Evolutionary conservation across 1,284 basidiomycete genomes (phyloP).

Genomic region (Moniliella sp.): DNA sequence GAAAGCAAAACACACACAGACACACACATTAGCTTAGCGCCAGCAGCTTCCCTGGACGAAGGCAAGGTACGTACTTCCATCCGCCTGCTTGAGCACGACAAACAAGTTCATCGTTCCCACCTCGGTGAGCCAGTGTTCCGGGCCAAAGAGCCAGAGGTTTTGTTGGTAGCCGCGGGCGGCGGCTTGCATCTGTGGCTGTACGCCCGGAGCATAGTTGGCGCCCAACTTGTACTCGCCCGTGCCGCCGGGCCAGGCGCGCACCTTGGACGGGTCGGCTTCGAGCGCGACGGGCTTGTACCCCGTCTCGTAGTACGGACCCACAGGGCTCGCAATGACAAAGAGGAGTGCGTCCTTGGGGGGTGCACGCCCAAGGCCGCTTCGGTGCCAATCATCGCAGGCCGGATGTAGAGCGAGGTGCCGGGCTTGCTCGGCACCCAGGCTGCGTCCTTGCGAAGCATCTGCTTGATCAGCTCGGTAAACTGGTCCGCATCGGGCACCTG

Average conservation of each 20-base stretch:
- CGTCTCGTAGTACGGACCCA: slow-evolving; percentile 62
- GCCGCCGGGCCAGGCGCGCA: slow-evolving; percentile 36
- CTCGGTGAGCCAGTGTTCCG: slow-evolving; percentile 33
- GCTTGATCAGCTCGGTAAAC: slow-evolving; percentile 63
- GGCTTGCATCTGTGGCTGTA: slow-evolving; percentile 56
- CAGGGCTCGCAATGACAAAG: slow-evolving; percentile 17
- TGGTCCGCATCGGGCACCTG: slow-evolving; percentile 56
- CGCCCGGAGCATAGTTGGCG: slow-evolving; percentile 28
- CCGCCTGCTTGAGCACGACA: slow-evolving; percentile 52
- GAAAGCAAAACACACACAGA: neutral
- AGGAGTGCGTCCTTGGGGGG: slow-evolving; percentile 55
- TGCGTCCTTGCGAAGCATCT: slow-evolving; percentile 63
- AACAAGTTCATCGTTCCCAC: slow-evolving; percentile 88
- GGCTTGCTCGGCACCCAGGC: slow-evolving; percentile 77
- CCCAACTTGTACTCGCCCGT: slow-evolving; percentile 30
- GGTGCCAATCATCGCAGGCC: slow-evolving; percentile 67
- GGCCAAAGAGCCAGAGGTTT: slow-evolving; percentile 66
- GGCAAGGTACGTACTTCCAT: slow-evolving; percentile 41
- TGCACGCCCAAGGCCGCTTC: slow-evolving; percentile 68
- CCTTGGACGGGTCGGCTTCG: slow-evolving; percentile 70
- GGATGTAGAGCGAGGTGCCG: slow-evolving; percentile 73
- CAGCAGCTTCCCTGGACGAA: too few species aligned
- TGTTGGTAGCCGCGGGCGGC: slow-evolving; percentile 67
- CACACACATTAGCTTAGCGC: neutral
- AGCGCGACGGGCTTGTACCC: slow-evolving; percentile 90